Conservation (phyloP, 176 grass and related monocot species). For the Aegilops sharonensis region DNA sequence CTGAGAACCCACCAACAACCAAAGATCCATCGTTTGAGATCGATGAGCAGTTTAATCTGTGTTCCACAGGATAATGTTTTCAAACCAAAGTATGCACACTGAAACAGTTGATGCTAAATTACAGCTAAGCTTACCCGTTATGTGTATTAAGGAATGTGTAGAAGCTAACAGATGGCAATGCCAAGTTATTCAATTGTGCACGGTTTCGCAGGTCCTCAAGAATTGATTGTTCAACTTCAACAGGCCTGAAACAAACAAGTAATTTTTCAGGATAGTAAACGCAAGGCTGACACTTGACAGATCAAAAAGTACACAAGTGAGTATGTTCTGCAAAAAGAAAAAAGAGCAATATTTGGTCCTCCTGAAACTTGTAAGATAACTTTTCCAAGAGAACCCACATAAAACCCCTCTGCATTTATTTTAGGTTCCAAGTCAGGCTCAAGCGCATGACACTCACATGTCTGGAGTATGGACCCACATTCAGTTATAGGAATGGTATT, state of each 20-base stretch:
- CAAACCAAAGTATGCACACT: constrained; percentile 5
- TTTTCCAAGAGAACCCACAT: background rate
- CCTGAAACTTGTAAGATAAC: background rate
- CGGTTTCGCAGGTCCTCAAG: constrained; percentile 84
- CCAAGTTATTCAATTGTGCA: constrained; percentile 72
- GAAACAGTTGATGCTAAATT: constrained; percentile 10
- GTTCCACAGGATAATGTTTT: constrained; percentile 25
- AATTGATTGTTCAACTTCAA: constrained; percentile 81
- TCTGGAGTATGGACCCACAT: background rate
- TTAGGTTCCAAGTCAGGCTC: constrained; percentile 1
- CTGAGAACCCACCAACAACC: constrained; percentile 97
- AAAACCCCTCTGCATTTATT: background rate
- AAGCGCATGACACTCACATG: constrained; percentile 8
- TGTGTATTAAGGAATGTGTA: constrained; percentile 95
- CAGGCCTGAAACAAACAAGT: constrained; percentile 62
- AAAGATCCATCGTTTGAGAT: constrained; percentile 94
- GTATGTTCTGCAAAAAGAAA: background rate
- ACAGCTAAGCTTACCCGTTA: constrained; percentile 70
- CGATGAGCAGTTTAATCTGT: constrained; percentile 91
- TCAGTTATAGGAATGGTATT: background rate
- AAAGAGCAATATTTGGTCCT: background rate
- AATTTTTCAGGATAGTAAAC: constrained; percentile 10
- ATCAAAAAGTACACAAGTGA: constrained; percentile 5
- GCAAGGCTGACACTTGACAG: constrained; percentile 24
- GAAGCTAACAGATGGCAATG: constrained; percentile 95